Conservation (phyloP, 371 early-diverging fungal species). For the Batkoa obscura region DNA sequence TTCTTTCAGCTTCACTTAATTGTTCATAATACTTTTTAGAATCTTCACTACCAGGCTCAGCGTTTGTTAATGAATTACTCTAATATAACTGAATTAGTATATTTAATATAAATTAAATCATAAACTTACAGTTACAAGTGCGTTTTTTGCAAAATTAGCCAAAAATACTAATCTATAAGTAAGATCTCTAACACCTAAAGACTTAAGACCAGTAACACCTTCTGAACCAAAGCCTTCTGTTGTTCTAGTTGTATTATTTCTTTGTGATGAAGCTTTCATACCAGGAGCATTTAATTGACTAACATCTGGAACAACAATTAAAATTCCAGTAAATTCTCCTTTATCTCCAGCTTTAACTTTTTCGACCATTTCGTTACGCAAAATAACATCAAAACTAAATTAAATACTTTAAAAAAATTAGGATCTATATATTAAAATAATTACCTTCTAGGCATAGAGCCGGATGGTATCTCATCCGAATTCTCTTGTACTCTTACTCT, state of each 20-base stretch:
- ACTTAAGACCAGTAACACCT: conserved; percentile 72
- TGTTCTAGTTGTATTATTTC: conserved; percentile 29
- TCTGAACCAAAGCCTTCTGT: conserved; percentile 48
- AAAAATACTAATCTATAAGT: conserved; percentile 82
- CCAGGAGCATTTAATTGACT: conserved; percentile 57
- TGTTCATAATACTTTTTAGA: conserved; percentile 21
- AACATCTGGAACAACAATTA: conserved; percentile 91
- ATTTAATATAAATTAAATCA: too few relatives aligned
- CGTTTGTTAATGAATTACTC: too few relatives aligned
- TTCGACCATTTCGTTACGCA: conserved; percentile 92
- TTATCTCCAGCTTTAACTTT: conserved; percentile 95
- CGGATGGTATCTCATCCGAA: conserved; percentile 92
- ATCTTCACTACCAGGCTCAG: conserved; percentile 19
- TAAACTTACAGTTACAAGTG: too few relatives aligned
- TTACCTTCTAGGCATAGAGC: conserved; percentile 91
- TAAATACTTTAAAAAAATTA: neutral
- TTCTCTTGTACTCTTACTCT: conserved; percentile 96
- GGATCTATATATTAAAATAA: neutral
- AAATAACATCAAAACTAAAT: conserved; percentile 82
- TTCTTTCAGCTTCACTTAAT: conserved; percentile 40
- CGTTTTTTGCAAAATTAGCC: conserved; percentile 53
- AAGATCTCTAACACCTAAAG: conserved; percentile 79
- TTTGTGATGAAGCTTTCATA: conserved; percentile 32
- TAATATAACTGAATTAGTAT: too few relatives aligned
- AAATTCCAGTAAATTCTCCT: conserved; percentile 78